phyloP scores from a whole-genome alignment of 352 stramenopile species.

The Phytophthora pisi region DNA sequence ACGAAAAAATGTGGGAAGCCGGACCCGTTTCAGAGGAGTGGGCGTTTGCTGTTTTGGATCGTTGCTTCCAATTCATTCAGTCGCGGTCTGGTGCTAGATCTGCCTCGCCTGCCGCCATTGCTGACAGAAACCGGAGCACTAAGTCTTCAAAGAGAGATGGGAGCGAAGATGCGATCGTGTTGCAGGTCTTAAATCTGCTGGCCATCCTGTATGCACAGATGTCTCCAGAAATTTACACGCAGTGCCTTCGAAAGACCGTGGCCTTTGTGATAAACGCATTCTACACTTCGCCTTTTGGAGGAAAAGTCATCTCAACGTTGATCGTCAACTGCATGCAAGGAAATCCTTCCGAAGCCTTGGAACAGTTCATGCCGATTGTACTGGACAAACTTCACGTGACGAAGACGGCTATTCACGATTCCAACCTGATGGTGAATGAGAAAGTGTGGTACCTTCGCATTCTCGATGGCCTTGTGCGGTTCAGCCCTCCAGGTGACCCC shows the following conservation, averaged over 20 bases:
- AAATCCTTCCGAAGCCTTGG: constrained; percentile 44
- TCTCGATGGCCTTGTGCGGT: constrained; percentile 57
- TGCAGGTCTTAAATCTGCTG: constrained; percentile 71
- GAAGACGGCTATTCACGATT: constrained; percentile 40
- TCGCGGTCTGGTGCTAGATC: constrained; percentile 50
- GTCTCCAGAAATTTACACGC: constrained; percentile 63
- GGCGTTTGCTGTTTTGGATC: constrained; percentile 63
- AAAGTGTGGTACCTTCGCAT: constrained; percentile 72
- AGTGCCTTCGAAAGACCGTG: constrained; percentile 59
- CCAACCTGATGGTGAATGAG: constrained; percentile 58
- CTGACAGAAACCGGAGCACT: constrained; percentile 22
- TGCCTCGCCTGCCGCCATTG: constrained; percentile 26
- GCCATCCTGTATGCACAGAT: constrained; percentile 66
- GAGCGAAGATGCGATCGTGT: constrained; percentile 53
- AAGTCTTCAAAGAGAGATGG: constrained; percentile 26
- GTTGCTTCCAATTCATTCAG: constrained; percentile 71
- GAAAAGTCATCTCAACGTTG: constrained; percentile 61
- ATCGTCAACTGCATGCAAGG: constrained; percentile 58
- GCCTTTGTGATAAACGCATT: constrained; percentile 63
- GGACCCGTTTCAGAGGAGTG: constrained; percentile 71
- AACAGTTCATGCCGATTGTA: constrained; percentile 48
- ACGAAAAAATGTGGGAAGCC: constrained; percentile 65
- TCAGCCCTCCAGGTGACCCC: constrained; percentile 35
- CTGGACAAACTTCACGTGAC: constrained; percentile 54
- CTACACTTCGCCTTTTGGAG: constrained; percentile 66